These are phyloP conservation scores for Colletotrichum musicola DNA, from an alignment of 2,329 filamentous ascomycete species.

Conservation along the genomic window DNA sequence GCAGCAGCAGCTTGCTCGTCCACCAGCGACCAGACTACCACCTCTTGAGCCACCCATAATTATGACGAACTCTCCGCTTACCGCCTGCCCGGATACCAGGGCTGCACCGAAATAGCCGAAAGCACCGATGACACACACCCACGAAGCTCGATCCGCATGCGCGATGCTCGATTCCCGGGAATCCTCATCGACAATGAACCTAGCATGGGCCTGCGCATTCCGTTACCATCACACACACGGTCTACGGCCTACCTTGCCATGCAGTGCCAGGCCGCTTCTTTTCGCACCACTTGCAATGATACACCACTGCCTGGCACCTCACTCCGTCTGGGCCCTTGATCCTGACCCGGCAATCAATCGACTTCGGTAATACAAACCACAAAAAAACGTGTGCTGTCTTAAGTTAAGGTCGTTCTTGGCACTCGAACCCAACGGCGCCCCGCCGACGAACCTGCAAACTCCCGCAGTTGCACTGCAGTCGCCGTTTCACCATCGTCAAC, in stretches of 20 bases:
- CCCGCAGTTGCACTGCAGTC: conserved; percentile 20
- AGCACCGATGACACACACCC: conserved; percentile 16
- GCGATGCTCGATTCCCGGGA: conserved; percentile 25
- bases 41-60: conserved; percentile 1
- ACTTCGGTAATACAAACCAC: neutral
- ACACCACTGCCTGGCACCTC: neutral
- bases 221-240: too few species aligned
- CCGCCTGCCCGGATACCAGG: neutral
- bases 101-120: conserved; percentile 7
- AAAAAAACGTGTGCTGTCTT: neutral
- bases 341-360: conserved; percentile 11
- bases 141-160: conserved; percentile 27
- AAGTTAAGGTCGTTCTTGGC: neutral
- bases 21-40: too few species aligned
- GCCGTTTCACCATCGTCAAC: conserved; percentile 27
- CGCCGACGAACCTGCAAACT: conserved; percentile 18
- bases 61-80: conserved; percentile 20
- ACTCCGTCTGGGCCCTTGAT: conserved; percentile 8
- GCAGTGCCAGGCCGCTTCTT: conserved; percentile 3
- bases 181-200: conserved; percentile 11
- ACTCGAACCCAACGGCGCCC: conserved; percentile 8
- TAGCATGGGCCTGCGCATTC: neutral
- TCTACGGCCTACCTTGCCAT: neutral
- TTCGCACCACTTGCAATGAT: neutral
- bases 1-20: neutral